Conservation (phyloP, 345 rosid genomes). For the Sapria himalayana region DNA sequence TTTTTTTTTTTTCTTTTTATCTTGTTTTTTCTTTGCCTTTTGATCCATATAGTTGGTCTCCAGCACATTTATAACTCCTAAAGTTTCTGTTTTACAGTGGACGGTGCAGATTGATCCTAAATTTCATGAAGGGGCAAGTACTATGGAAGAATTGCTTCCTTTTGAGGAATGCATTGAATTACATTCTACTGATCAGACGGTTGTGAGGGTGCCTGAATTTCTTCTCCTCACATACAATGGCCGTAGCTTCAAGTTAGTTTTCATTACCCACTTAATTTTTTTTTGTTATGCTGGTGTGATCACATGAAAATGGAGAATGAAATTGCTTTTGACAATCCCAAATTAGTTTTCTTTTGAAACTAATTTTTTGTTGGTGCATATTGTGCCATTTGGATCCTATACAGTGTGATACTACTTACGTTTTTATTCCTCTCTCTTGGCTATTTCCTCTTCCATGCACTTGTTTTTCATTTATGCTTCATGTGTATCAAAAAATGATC, state of each 20-base stretch:
- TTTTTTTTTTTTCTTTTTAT: not conserved
- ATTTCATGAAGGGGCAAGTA: slow-evolving; percentile 89
- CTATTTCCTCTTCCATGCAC: not conserved
- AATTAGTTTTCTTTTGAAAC: no score
- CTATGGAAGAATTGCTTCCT: slow-evolving; percentile 76
- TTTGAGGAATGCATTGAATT: slow-evolving; percentile 82
- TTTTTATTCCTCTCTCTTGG: not conserved
- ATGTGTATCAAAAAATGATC: no score
- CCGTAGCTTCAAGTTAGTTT: slow-evolving; percentile 82
- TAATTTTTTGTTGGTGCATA: no score
- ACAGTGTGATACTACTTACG: no score
- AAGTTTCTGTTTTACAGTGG: slow-evolving; percentile 43
- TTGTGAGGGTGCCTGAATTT: slow-evolving; percentile 68
- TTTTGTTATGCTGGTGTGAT: no score
- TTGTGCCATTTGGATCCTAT: no score
- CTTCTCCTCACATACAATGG: slow-evolving; percentile 81
- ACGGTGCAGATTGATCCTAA: slow-evolving; percentile 71
- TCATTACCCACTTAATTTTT: slow-evolving; percentile 9
- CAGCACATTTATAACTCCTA: slow-evolving; percentile 10
- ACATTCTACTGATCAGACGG: slow-evolving; percentile 43
- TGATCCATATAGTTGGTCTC: no score
- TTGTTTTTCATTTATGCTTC: no score
- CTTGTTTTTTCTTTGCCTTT: slow-evolving; percentile 3
- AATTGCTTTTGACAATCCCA: no score
- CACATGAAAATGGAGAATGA: no score